phyloP scores from a whole-genome alignment of 2,329 filamentous ascomycete genomes.

The Dactylellina parvicollis region DNA sequence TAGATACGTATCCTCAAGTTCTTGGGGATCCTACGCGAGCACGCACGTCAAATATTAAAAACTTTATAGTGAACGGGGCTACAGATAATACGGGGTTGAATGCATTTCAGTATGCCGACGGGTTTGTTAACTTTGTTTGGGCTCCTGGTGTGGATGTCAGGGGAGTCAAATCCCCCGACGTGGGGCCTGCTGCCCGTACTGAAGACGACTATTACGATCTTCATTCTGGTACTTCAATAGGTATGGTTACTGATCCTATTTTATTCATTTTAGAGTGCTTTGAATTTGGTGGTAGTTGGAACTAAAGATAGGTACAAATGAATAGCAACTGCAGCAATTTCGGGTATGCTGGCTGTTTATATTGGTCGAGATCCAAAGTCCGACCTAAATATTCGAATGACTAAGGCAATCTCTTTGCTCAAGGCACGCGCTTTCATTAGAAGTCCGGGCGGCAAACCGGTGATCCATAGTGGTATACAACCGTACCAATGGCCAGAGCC shows the following conservation, averaged over 20 bases:
- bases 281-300: too few relatives aligned
- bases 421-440: background rate
- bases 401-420: background rate
- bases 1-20: too few relatives aligned
- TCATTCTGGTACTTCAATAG: background rate
- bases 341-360: conserved; percentile 8
- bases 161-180: background rate
- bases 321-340: background rate
- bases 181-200: background rate
- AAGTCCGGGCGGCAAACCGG: background rate
- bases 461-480: conserved; percentile 17
- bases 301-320: too few relatives aligned
- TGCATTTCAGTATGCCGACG: background rate
- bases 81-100: too few relatives aligned
- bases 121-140: background rate
- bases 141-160: background rate
- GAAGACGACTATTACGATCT: background rate
- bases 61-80: too few relatives aligned
- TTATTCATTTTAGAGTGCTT: too few relatives aligned
- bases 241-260: too few relatives aligned
- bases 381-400: background rate
- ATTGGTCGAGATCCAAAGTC: background rate
- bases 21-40: too few relatives aligned
- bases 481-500: background rate
- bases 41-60: too few relatives aligned